Base-by-base conservation (phyloP, 1,284 basidiomycete genomes). In the Pascua sp. region DNA sequence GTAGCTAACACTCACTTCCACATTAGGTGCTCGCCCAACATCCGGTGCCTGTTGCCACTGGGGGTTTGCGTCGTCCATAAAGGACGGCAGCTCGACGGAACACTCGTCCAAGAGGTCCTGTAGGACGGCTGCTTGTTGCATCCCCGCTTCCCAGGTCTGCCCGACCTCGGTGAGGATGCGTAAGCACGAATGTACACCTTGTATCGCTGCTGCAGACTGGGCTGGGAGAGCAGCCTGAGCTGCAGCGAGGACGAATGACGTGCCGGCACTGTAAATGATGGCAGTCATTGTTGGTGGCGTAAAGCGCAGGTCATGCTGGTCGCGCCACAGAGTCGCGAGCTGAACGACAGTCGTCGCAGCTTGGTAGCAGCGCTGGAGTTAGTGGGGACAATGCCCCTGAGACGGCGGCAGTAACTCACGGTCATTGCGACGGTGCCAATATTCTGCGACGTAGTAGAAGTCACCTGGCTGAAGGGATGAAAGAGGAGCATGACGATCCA, bases 401-500 rank as follows among this genome's bases (percentile, higher is more conserved):
- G n/a, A 42, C 40, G 8, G 17, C n/a, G 16, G 41, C 36, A 10
- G 24, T 17, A 13, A 11, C 59, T 49, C 42, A 61, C 60, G 0
- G 53, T 57, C 53, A 61, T 55, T 39, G 60, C 60, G 2, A 52
- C 17, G 1, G 44, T 55, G 5, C 56, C 56, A 11, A 55, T 48
- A 11, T 46, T 37, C 37, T 49, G 24, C 11, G 38, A 51, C 15
- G 18, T 47, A 12, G 41, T 0, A 9, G 49, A 18, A 5, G 46
- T 32, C 8, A 60, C 55, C 42, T 62, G 60, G 17, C 54, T 56
- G 49, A 85, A 86, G 0, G 85, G 85, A 0, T 85, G 80, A 60
- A 86, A 85, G 0, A 88, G 80, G 10, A 87, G 78, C 40, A 87
- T 84, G 52, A 82, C 79, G 8, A 84, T 76, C 85, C 85, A 87